Evolutionary conservation across 306 rosid genomes (phyloP).

Genomic region (Malus domestica): DNA sequence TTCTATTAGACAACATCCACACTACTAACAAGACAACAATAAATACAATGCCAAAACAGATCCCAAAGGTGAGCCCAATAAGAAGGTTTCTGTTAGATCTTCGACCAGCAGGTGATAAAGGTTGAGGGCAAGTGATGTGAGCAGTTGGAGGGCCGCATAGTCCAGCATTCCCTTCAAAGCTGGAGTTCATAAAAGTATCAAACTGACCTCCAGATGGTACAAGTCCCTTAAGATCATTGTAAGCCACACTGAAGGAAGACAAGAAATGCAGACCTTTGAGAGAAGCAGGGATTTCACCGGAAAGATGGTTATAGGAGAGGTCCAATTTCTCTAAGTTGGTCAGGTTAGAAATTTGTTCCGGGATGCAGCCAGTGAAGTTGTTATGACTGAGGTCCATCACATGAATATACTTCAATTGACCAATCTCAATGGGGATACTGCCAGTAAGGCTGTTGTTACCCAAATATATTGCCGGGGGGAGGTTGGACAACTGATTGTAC

Average conservation of each 20-base stretch:
- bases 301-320: conserved; percentile 56
- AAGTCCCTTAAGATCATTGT: conserved; percentile 67
- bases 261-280: conserved; percentile 62
- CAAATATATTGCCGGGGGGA: conserved; percentile 74
- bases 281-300: conserved; percentile 75
- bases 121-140: conserved; percentile 51
- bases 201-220: conserved; percentile 81
- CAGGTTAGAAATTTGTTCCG: conserved; percentile 55
- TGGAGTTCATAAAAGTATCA: conserved; percentile 55
- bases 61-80: conserved; percentile 34
- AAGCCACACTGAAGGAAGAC: conserved; percentile 76
- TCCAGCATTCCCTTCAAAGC: conserved; percentile 60
- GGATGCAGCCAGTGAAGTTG: conserved; percentile 68
- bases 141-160: conserved; percentile 51
- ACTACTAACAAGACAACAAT: conserved; percentile 36
- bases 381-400: conserved; percentile 54
- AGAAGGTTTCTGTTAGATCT: conserved; percentile 38
- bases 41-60: conserved; percentile 43
- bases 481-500: conserved; percentile 70
- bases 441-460: conserved; percentile 57
- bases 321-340: conserved; percentile 70
- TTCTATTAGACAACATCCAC: conserved; percentile 80
- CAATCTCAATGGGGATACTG: conserved; percentile 56
- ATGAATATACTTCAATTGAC: conserved; percentile 51
- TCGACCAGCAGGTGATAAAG: conserved; percentile 6